Base-by-base conservation (phyloP, 352 stramenopile species). In the Pythium aphanidermatum region DNA sequence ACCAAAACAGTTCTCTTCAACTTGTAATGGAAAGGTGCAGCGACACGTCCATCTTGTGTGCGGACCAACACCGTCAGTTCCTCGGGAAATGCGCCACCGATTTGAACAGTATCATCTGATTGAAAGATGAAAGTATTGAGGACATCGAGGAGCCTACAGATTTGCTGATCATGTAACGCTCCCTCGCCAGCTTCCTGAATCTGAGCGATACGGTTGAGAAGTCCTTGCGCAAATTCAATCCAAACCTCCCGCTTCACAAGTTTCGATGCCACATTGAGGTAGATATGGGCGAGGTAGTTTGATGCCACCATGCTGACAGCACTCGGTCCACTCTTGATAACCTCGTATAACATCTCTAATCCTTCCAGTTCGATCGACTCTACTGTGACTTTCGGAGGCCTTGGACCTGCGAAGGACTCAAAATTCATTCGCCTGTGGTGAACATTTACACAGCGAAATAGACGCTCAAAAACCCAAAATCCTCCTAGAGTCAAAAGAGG, bases 71-170 rank as follows among this genome's bases (percentile, higher is more conserved):
- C 64, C 4, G 56, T 60, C 7, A 74, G 53, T 16, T 55, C 30
- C 32, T 74, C n/a, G n/a, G n/a, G n/a, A n/a, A n/a, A n/a, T n/a
- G n/a, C n/a, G n/a, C n/a, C n/a, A n/a, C n/a, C 50, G 9, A 16
- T 9, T 11, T n/a, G 5, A 21, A 35, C 39, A 46, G n/a, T 23
- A 21, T 12, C 37, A 34, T 23, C 53, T 12, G 51, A 56, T 45
- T 92, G 78, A 24, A 74, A 60, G 11, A 95, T 45, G 57, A 95
- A 84, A 14, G 80, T 92, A 27, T 69, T 81, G n/a, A 95, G 58
- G 30, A 95, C 20, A 5, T 79, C 44, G 2, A 92, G 55, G 21
- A 89, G 23, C 5, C 80, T 24, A 59, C 37, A 24, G 33, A 40
- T 7, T n/a, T 50, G 30, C 69, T 34, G 39, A 5, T 26, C 26